phyloP scores from a whole-genome alignment of 257 asterid species.

The Solanum neorickii region DNA sequence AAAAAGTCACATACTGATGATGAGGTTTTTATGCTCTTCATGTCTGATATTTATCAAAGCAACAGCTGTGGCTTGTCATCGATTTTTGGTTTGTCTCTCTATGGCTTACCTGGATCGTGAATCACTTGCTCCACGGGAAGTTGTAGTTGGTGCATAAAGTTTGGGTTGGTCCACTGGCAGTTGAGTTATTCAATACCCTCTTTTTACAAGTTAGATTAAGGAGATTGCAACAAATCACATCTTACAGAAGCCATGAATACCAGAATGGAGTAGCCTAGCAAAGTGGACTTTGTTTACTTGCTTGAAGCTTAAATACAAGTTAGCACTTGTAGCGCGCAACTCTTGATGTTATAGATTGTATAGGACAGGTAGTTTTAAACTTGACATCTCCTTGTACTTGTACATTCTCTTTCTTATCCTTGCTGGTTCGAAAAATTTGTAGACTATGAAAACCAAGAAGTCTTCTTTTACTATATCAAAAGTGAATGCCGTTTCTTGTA shows the following conservation, averaged over 20 bases:
- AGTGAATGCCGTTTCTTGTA: background rate
- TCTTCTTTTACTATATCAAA: background rate
- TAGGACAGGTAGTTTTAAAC: background rate
- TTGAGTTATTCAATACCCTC: background rate
- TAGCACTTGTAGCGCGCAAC: background rate
- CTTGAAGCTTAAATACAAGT: background rate
- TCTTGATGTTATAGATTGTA: background rate
- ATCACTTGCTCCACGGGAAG: slow-evolving; percentile 29
- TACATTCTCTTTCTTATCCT: background rate
- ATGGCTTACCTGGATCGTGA: slow-evolving; percentile 27
- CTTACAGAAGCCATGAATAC: background rate
- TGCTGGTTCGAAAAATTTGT: background rate
- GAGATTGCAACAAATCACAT: background rate
- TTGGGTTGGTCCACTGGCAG: background rate
- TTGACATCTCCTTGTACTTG: background rate
- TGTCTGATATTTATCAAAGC: slow-evolving; percentile 38
- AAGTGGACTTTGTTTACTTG: background rate
- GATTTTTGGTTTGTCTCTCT: slow-evolving; percentile 30
- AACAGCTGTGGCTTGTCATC: slow-evolving; percentile 56
- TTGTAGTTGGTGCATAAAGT: slow-evolving; percentile 27
- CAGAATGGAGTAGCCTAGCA: background rate
- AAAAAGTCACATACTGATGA: slow-evolving; percentile 47
- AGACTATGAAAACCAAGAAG: background rate
- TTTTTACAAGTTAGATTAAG: background rate
- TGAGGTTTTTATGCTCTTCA: slow-evolving; percentile 54